Conservation (phyloP, 306 rosid species). For the Erythrophleum fordii region DNA sequence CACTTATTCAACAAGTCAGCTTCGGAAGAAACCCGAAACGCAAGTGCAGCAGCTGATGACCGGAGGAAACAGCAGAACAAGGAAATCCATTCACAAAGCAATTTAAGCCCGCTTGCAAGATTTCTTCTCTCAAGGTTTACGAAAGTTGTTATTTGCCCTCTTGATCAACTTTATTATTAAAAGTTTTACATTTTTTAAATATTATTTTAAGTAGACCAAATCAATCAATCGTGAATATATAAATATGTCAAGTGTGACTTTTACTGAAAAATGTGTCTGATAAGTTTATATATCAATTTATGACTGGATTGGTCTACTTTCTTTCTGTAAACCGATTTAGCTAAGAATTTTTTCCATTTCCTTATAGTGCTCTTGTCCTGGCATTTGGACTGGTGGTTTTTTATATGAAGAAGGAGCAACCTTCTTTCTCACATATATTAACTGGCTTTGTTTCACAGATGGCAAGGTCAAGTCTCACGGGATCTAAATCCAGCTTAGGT, state of each 20-base stretch:
- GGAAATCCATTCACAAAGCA: conserved; percentile 71
- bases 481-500: conserved; percentile 74
- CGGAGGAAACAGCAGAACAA: conserved; percentile 68
- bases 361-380: neutral
- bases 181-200: neutral
- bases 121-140: conserved; percentile 94
- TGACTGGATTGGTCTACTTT: no score
- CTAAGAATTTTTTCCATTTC: neutral
- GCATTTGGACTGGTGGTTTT: neutral
- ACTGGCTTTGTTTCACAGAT: conserved; percentile 64
- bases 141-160: conserved; percentile 31
- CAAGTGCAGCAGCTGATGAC: conserved; percentile 52
- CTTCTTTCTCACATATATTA: neutral
- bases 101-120: conserved; percentile 92
- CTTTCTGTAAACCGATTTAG: neutral
- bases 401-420: neutral
- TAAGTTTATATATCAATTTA: neutral
- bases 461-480: conserved; percentile 92
- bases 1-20: conserved; percentile 60
- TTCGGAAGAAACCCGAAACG: conserved; percentile 57
- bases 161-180: conserved; percentile 19
- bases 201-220: neutral
- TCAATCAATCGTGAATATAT: neutral
- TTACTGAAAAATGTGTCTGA: neutral
- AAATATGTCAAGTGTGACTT: neutral